These are phyloP conservation scores for Calonectria crousiana DNA, from an alignment of 2,329 filamentous ascomycete genomes.

Conservation along the genomic window DNA sequence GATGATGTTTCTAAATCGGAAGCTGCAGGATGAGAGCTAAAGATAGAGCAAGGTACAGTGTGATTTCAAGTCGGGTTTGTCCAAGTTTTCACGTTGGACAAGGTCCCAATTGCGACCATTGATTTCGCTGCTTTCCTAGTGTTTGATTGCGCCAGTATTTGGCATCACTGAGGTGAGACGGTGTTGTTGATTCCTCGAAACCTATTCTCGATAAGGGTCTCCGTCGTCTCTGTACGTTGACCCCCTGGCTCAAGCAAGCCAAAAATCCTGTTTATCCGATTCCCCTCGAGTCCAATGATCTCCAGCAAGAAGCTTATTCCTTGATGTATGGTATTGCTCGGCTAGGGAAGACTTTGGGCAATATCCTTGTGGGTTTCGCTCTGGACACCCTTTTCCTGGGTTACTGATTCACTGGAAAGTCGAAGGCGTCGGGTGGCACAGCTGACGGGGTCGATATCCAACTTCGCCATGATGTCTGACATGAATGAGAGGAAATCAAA, in stretches of 20 bases:
- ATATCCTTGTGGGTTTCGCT: not conserved
- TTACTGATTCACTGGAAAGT: not conserved
- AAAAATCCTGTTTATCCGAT: not conserved
- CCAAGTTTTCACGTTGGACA: not conserved
- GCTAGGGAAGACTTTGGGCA: no score
- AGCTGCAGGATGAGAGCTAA: not conserved
- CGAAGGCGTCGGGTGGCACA: not conserved
- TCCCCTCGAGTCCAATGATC: not conserved
- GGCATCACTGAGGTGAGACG: not conserved
- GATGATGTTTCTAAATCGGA: not conserved
- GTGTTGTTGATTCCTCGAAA: not conserved
- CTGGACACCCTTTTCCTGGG: not conserved
- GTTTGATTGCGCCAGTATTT: not conserved
- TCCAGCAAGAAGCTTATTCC: not conserved
- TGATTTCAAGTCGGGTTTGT: not conserved
- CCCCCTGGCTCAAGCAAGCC: not conserved
- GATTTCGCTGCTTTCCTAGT: not conserved
- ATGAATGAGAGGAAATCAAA: not conserved
- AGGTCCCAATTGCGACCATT: not conserved
- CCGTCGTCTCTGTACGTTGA: not conserved
- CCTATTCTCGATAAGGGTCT: not conserved
- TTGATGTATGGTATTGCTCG: not conserved
- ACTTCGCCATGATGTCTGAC: not conserved
- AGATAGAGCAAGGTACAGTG: not conserved
- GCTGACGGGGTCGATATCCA: not conserved